Evolutionary conservation across 1,284 basidiomycete species (phyloP), one percentile per base, ranked within the genome.

Genomic region (Tetrapyrgos nigripes): DNA sequence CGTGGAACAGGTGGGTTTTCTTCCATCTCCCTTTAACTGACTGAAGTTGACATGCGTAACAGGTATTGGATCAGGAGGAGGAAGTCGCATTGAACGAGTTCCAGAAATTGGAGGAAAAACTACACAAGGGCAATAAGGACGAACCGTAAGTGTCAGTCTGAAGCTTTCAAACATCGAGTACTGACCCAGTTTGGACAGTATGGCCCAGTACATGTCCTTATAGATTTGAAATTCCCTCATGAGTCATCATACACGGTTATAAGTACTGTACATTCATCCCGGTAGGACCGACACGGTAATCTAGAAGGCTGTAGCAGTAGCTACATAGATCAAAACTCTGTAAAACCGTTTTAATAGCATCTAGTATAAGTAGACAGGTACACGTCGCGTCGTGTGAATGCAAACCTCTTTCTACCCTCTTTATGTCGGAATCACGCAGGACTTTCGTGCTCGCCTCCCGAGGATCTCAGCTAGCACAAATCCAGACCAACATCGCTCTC

Each of bases 1-100:
- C n/a, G 96, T 99, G 5, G 94, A 98, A 70, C 96, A 98, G 87
- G 94, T 91, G 62, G 71, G 82, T 73, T 13, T 21, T 61, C 4
- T 48, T 54, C 49, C 10, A 57, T 40, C 23, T 28, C 21, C 49
- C 52, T 53, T 26, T 27, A 17, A 17, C 43, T 5, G 24, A 21
- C 27, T 28, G 13, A 48, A 2, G 14, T 43, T 33, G 27, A 27
- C 6, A 13, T 50, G 45, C 46, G 45, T 49, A 35, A 13, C 62
- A 96, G 93, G 83, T 98, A 5, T 75, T 98, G 50, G 96, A 96
- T 70, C 86, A 91, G 65, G 97, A 98, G 69, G 97, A 99, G 72
- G 78, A 83, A 19, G 86, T 99, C 52, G 93, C 97, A 0, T 70
- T 94, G 60, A 87, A 91, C 62, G 97, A 98, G 75, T 98, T 99